Conservation (phyloP, 805 yeast genomes). For the Cyberlindnera bimundalis region DNA sequence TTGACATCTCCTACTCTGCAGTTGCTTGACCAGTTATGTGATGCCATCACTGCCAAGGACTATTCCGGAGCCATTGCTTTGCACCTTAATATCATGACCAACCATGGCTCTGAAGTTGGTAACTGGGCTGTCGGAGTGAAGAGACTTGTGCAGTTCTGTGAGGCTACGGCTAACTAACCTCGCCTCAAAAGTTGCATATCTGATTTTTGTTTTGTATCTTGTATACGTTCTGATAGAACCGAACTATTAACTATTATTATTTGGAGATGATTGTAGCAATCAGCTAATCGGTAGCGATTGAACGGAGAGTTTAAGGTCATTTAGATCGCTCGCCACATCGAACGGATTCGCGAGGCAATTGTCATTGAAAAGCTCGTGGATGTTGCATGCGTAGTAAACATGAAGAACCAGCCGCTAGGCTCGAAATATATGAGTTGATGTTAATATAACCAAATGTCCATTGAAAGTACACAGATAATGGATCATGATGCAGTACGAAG, state of each 20-base stretch:
- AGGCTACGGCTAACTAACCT: constrained; percentile 23
- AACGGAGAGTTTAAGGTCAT: too few species aligned
- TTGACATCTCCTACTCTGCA: constrained; percentile 54
- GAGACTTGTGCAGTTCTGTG: constrained; percentile 76
- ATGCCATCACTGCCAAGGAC: constrained; percentile 47
- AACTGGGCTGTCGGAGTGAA: constrained; percentile 92
- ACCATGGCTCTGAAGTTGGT: constrained; percentile 71
- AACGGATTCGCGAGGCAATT: constrained; percentile 5
- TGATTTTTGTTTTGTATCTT: background rate
- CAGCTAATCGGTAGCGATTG: too few species aligned
- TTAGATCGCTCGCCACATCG: constrained; percentile 6
- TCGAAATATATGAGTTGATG: too few species aligned
- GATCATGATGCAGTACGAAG: background rate
- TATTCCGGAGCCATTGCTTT: constrained; percentile 55
- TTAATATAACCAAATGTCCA: too few species aligned
- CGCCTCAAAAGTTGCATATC: background rate
- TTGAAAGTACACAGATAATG: background rate
- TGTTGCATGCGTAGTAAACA: too few species aligned
- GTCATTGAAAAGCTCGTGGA: too few species aligned
- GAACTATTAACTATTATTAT: background rate
- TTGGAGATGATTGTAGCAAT: too few species aligned
- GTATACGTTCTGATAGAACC: background rate
- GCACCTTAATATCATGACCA: constrained; percentile 58
- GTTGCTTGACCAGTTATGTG: constrained; percentile 49
- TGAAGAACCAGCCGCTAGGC: too few species aligned